These are phyloP conservation scores for Paxillus ammoniavirescens DNA, from an alignment of 768 basidiomycete genomes.

Conservation along the genomic window DNA sequence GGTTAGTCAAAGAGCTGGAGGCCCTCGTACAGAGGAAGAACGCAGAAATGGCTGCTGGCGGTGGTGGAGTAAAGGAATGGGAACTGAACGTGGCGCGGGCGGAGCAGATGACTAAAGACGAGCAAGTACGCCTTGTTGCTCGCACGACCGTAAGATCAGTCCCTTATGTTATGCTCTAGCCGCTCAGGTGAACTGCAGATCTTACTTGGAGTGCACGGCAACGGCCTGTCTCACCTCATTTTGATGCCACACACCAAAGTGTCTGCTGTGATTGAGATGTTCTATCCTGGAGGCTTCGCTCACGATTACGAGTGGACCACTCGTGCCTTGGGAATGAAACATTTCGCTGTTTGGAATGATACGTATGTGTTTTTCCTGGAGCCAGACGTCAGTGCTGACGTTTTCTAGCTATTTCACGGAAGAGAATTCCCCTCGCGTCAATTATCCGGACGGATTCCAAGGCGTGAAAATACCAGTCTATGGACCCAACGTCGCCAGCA, in stretches of 20 bases:
- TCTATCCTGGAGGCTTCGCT: slow-evolving; percentile 78
- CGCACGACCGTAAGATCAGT: slow-evolving; percentile 61
- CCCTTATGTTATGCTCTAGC: not conserved
- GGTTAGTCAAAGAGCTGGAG: slow-evolving; percentile 50
- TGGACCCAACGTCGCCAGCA: slow-evolving; percentile 58
- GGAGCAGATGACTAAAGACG: slow-evolving; percentile 69
- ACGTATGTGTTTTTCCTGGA: slow-evolving; percentile 42
- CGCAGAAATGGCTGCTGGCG: slow-evolving; percentile 8
- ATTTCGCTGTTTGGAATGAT: slow-evolving; percentile 83
- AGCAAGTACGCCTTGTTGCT: slow-evolving; percentile 65
- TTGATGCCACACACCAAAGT: slow-evolving; percentile 75
- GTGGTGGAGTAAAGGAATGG: slow-evolving; percentile 39
- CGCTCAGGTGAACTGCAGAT: slow-evolving; percentile 40
- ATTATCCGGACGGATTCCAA: slow-evolving; percentile 87
- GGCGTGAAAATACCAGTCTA: slow-evolving; percentile 71
- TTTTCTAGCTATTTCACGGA: slow-evolving; percentile 20
- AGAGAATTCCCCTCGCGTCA: slow-evolving; percentile 45
- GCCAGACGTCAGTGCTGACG: not conserved
- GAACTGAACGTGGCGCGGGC: slow-evolving; percentile 60
- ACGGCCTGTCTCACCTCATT: slow-evolving; percentile 82
- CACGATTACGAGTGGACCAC: slow-evolving; percentile 88
- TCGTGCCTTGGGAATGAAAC: slow-evolving; percentile 65
- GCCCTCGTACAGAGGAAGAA: slow-evolving; percentile 45
- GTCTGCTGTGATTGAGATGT: slow-evolving; percentile 85
- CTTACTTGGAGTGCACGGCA: slow-evolving; percentile 73